Evolutionary conservation across 225 moss, liverwort and hornwort genomes (phyloP).

Genomic region (Climacium dendroides): DNA sequence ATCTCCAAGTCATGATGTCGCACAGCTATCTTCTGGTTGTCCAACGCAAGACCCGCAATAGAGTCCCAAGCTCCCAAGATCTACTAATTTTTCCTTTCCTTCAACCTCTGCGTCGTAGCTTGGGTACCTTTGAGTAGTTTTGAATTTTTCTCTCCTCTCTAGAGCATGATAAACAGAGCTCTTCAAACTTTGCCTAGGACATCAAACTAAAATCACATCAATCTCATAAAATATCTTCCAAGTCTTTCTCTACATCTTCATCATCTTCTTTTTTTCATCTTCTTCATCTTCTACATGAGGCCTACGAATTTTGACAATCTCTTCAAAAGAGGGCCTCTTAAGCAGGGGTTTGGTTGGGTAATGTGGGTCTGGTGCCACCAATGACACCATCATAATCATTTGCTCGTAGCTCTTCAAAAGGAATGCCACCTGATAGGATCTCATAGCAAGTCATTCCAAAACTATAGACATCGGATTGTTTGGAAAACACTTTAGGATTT

Average conservation of each 20-base stretch:
- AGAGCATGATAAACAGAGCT: no score
- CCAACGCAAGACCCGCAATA: no score
- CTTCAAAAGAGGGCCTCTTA: not conserved
- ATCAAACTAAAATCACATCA: not conserved
- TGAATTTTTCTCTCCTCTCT: no score
- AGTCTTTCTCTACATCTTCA: not conserved
- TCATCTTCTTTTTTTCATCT: not conserved
- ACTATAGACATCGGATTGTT: not conserved
- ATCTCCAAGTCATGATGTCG: no score
- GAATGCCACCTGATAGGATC: not conserved
- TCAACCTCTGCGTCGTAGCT: no score
- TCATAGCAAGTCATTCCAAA: not conserved
- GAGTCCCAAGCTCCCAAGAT: no score
- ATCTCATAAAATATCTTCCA: not conserved
- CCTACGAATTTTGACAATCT: not conserved
- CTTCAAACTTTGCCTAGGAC: no score
- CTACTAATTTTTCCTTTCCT: no score
- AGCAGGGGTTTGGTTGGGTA: not conserved
- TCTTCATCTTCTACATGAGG: rapidly evolving
- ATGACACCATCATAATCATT: not conserved
- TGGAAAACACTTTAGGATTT: not conserved
- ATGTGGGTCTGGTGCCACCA: not conserved
- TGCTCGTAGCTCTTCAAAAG: not conserved
- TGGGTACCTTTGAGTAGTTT: no score
- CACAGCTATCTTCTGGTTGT: no score